Evolutionary conservation across 2,329 filamentous ascomycete species (phyloP), one percentile per base, ranked within the genome.

Genomic region (Ceratocystis papillata): DNA sequence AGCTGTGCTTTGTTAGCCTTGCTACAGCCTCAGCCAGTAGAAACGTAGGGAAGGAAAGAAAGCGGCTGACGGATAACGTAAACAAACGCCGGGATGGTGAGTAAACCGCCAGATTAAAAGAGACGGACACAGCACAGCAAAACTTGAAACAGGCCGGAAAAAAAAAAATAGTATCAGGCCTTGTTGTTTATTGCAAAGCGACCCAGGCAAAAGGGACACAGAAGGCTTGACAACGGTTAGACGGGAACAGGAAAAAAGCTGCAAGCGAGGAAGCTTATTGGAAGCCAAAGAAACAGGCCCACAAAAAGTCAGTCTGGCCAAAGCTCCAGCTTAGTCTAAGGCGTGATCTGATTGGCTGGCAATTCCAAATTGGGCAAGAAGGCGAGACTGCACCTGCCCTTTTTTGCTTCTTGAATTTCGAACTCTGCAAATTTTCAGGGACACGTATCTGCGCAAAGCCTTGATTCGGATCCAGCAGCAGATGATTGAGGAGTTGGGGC

Each of bases 361-460:
- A 33, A 28, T 57, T 57, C 53, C 53, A 57, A 33, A 57, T 57
- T 57, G 53, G 53, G 53, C 53, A 57, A 57, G 53, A 30, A 5
- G 53, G 15, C 3, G 10, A 41, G 37, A 41, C 37, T 41, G 37
- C 3, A 41, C 10, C 37, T 41, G 37, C 37, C 37, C 3, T 15
- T 41, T 41, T 41, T 30, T 57, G 25, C 4, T 17, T 57, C 20
- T 57, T 28, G 28, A 28, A 30, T 12, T 25, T 30, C 2, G 5
- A 15, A 33, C 10, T 30, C 4, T 17, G 48, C 22, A 33, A 57
- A 41, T 41, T 41, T 12, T 41, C 17, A 28, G 53, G 22, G 20
- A 57, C 53, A 57, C 53, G 53, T 33, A 17, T 57, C 53, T 41
- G 10, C 37, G 22, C 12, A 20, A 8, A 20, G 48, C n/a, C 37